phyloP scores from a whole-genome alignment of 192 early-diverging fungal genomes.

The Rhizophagus prolifer region DNA sequence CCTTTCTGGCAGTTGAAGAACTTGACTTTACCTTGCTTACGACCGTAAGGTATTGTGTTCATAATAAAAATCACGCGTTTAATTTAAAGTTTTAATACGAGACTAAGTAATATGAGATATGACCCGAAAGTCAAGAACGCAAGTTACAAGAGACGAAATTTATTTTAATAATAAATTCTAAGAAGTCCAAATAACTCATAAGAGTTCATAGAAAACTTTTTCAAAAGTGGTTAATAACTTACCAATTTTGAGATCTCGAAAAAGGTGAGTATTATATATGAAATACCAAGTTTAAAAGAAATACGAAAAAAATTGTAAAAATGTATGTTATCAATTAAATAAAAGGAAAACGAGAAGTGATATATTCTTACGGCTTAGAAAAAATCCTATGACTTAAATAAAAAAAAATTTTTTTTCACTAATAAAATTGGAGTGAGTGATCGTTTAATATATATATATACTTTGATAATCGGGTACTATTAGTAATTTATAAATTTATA shows the following conservation, averaged over 20 bases:
- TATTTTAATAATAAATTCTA: neutral
- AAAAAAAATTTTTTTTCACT: neutral
- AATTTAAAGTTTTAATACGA: neutral
- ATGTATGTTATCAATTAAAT: neutral
- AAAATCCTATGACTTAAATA: neutral
- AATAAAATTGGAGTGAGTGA: neutral
- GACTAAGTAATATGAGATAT: neutral
- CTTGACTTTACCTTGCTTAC: conserved; percentile 69
- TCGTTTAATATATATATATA: neutral
- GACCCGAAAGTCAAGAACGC: neutral
- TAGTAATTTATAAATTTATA: neutral
- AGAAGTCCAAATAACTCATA: neutral
- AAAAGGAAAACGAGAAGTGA: neutral
- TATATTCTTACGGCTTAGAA: neutral
- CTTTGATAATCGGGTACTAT: neutral
- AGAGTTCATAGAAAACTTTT: neutral
- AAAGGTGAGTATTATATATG: neutral
- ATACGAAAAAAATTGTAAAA: neutral
- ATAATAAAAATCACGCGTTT: neutral
- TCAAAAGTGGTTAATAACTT: neutral
- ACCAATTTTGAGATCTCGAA: neutral
- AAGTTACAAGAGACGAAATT: neutral
- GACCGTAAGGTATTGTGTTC: conserved; percentile 22
- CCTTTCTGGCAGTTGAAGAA: conserved; percentile 88
- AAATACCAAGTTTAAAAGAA: neutral